These are phyloP conservation scores for Postia placenta DNA, from an alignment of 768 basidiomycete genomes.

Conservation along the genomic window DNA sequence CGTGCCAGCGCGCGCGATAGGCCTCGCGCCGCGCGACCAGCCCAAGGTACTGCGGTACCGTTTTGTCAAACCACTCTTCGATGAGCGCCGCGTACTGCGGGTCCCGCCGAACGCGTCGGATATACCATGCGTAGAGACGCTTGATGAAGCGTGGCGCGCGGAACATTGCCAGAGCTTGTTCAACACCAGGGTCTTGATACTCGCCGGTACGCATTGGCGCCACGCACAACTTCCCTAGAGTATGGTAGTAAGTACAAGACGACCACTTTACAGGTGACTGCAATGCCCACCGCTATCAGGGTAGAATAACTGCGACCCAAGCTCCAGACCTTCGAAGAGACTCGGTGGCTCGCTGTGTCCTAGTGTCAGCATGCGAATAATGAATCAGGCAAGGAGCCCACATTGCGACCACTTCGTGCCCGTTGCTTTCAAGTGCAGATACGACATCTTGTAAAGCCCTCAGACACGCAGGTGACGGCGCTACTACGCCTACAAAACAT, in stretches of 20 bases:
- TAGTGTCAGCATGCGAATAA: neutral
- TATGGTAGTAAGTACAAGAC: neutral
- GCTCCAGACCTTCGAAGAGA: slow-evolving; percentile 17
- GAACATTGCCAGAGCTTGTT: slow-evolving; percentile 15
- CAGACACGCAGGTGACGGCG: slow-evolving; percentile 35
- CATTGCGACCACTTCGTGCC: slow-evolving; percentile 35
- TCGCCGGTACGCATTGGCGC: slow-evolving; percentile 19
- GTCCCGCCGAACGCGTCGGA: slow-evolving; percentile 18
- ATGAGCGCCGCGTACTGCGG: slow-evolving; percentile 19
- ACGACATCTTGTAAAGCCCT: slow-evolving; percentile 33
- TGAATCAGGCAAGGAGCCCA: slow-evolving; percentile 11
- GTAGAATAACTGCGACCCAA: slow-evolving; percentile 18
- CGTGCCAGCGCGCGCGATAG: slow-evolving; percentile 22
- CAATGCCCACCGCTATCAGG: slow-evolving; percentile 18
- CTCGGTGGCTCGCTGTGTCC: slow-evolving; percentile 24
- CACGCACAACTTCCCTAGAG: slow-evolving; percentile 11
- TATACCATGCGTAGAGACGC: slow-evolving; percentile 22
- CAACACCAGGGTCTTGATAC: slow-evolving; percentile 19
- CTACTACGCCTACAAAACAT: slow-evolving; percentile 19
- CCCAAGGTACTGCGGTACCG: slow-evolving; percentile 20
- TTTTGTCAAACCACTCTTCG: slow-evolving; percentile 21
- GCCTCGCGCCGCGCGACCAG: slow-evolving; percentile 25
- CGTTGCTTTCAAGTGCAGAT: slow-evolving; percentile 27
- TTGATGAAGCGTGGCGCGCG: slow-evolving; percentile 19
- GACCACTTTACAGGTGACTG: no score